phyloP scores from a whole-genome alignment of 805 yeast species.

The Torulaspora maleeae region DNA sequence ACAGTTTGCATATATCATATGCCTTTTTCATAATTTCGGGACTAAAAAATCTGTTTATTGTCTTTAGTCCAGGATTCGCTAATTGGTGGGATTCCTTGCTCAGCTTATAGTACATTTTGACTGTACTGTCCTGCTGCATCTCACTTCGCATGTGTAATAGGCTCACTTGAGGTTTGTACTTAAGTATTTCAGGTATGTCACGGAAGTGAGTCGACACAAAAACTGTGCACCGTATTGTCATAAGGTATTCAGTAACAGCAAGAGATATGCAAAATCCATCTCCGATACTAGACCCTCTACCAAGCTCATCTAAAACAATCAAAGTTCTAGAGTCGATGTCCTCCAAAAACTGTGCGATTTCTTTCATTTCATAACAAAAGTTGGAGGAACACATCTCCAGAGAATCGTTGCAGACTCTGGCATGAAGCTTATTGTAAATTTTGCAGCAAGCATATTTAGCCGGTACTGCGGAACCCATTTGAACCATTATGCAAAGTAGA shows the following conservation, averaged over 20 bases:
- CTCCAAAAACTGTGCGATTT: slow-evolving; percentile 43
- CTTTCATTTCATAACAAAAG: slow-evolving; percentile 46
- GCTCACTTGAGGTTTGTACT: slow-evolving; percentile 34
- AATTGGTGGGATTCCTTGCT: slow-evolving; percentile 21
- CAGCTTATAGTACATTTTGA: slow-evolving; percentile 35
- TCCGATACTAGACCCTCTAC: slow-evolving; percentile 47
- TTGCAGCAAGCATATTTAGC: slow-evolving; percentile 43
- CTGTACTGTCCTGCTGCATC: slow-evolving; percentile 9
- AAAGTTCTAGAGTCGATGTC: slow-evolving; percentile 34
- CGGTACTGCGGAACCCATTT: slow-evolving; percentile 52
- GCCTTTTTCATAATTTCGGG: slow-evolving; percentile 29
- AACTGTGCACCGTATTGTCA: slow-evolving; percentile 30
- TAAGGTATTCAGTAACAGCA: slow-evolving; percentile 40
- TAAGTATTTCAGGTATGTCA: slow-evolving; percentile 39
- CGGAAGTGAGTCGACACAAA: slow-evolving; percentile 45
- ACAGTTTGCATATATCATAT: slow-evolving; percentile 20
- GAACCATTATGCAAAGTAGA: slow-evolving; percentile 47
- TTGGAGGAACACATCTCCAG: slow-evolving; percentile 38
- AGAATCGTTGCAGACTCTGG: slow-evolving; percentile 39
- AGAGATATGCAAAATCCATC: slow-evolving; percentile 53
- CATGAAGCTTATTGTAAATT: slow-evolving; percentile 38
- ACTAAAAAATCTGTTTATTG: slow-evolving; percentile 29
- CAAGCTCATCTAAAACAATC: slow-evolving; percentile 51
- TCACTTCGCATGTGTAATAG: slow-evolving; percentile 39
- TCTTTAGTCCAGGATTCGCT: slow-evolving; percentile 34